Base-by-base conservation (phyloP, 2,329 filamentous ascomycete genomes). In the Fusarium oligoseptatum region DNA sequence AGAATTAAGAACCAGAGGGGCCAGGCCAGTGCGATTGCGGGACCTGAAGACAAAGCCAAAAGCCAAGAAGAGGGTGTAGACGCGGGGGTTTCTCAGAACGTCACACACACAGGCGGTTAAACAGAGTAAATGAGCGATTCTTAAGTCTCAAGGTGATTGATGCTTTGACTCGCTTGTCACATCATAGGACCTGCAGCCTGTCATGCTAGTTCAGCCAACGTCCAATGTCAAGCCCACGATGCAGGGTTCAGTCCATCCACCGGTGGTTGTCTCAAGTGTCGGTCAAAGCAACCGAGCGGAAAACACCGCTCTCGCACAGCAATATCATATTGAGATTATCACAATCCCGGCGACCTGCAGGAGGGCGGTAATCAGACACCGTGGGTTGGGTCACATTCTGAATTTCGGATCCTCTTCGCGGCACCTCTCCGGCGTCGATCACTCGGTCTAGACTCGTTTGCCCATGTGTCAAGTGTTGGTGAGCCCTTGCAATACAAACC, bases 401-500 rank as follows among this genome's bases (percentile, higher is more conserved):
- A 67, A 41, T 62, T 62, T 68, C 48, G 43, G 22, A 52, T 34
- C 41, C 36, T 29, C 20, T 34, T 60, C 22, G 60, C 41, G 56
- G 71, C 36, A 67, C 41, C 37, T 41, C 43, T 60, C 55, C 20
- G 15, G 17, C 67, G 74, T 60, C 66, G 72, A 77, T 78, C 76
- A 60, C 32, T 58, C 32, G 66, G 72, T 75, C 74, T 74, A 68
- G 70, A 65, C 70, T 64, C 32, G 36, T 22, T 58, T 57, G 14
- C 52, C 41, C 55, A 48, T 14, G 14, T 17, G 32, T 37, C 20
- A 22, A 37, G 29, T 32, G 15, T 20, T 29, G 27, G 6, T 14
- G 57, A 29, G 10, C 24, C 27, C 37, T 27, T 41, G 48, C 48
- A 55, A 55, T 20, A 15, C 56, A 37, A 36, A 11, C 29, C 43